Evolutionary conservation across 192 early-diverging fungal species (phyloP), one percentile per base, ranked within the genome.

Genomic region (Coemansia sp.): DNA sequence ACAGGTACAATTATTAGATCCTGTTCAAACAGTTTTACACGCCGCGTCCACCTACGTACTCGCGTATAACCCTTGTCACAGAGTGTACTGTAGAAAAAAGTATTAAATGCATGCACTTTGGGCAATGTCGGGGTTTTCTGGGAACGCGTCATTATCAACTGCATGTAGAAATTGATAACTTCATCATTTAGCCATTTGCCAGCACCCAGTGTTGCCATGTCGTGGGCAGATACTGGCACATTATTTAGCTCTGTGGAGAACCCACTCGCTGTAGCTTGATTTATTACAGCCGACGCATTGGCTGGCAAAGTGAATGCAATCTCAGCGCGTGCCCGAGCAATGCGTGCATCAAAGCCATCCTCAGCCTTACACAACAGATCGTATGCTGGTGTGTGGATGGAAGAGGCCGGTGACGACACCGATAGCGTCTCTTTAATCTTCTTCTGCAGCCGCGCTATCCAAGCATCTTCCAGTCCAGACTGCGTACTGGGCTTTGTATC

Each of bases 101-200:
- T 94, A 73, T 90, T 98, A 72, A 96, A 98, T 27, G 86, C 86
- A 64, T 95, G 92, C 4, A 96, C 79, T 27, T 82, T 84, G 0
- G 92, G 92, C 31, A 87, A 56, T 21, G 49, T 54, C 0, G 78
- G 56, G 2, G 23, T 56, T 23, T 10, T 66, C 41, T 84, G 83
- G 14, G 88, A 66, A 10, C 96, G 85, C 0, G 84, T 74, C 62
- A 88, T 84, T 14, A 94, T 82, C 48, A 98, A 73, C 47, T 89
- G 81, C 61, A 90, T 86, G 72, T 96, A 98, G 75, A 91, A 94
- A 69, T 98, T 97, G 73, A 98, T 96, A 21, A 94, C 94, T 66
- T 97, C 93, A 71, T 98, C 96, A 71, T 98, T 97, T 7, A 98
- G 82, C 96, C 96, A 98, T 19, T 79, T 65, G 22, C 89, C 85